Base-by-base conservation (phyloP, 768 basidiomycete genomes). In the Tricholoma hemisulphureum region DNA sequence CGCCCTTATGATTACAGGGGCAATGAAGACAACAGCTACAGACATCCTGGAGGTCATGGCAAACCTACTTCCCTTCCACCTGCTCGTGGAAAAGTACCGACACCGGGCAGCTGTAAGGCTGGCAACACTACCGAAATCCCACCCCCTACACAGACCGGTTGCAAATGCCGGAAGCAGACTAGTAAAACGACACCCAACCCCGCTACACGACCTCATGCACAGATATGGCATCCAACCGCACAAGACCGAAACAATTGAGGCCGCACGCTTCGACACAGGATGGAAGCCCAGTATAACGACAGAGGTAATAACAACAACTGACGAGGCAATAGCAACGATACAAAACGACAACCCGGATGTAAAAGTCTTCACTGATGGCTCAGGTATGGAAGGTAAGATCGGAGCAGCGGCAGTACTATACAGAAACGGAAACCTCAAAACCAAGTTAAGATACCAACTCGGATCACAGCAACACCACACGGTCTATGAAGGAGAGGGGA, bases 1-100 rank as follows among this genome's bases (percentile, higher is more conserved):
- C n/a, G n/a, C n/a, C n/a, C n/a, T n/a, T n/a, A n/a, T n/a, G n/a
- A n/a, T n/a, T n/a, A n/a, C n/a, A n/a, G n/a, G n/a, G n/a, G n/a
- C n/a, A n/a, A n/a, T n/a, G n/a, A n/a, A n/a, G n/a, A n/a, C 63
- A 1, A 62, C 67, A 29, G 55, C 66, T 2, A 62, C 53, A 0
- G 62, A 69, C 60, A n/a, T 53, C 1, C 57, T 66, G 1, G 65
- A 69, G 16, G 28, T 59, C 2, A 62, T 67, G 37, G 63, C 64
- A 1, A 52, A 53, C 35, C 2, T 57, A 20, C 49, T 20, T 3
- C 56, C 56, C 2, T 28, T 57, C 11, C 13, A 51, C 10, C 34
- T 57, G 11, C 10, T 16, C 34, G 13, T 51, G 2, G 10, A n/a
- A 5, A 48, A 48, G n/a, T n/a, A n/a, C n/a, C n/a, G n/a, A n/a